A percentile compares a stretch with the other conserved stretches of the same genome.
Evolutionary conservation across 805 yeast species (phyloP).

Genomic region (Starmerella khaoyaiensis): DNA sequence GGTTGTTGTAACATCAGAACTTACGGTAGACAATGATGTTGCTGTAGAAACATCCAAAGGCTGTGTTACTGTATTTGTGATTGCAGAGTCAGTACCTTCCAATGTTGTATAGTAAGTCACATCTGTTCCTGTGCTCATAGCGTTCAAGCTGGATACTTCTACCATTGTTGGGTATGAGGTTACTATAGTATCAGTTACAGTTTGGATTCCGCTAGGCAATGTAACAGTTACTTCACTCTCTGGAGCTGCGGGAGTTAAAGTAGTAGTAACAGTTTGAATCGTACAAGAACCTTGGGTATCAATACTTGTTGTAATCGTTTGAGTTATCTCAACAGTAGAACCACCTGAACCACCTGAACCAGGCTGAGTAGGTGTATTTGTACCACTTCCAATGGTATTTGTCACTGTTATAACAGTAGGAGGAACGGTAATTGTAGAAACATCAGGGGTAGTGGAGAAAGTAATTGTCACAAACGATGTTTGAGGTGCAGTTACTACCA

Average conservation of each 20-base stretch:
- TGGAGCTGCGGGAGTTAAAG: conserved; percentile 6
- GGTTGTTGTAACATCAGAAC: conserved; percentile 5
- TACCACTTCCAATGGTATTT: conserved; percentile 5
- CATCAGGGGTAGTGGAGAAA: background rate
- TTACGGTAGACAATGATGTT: background rate
- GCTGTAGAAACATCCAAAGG: background rate
- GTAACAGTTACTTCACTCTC: conserved; percentile 2
- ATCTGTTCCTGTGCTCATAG: conserved; percentile 2
- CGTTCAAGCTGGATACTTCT: conserved; percentile 2
- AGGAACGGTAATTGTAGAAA: conserved; percentile 4
- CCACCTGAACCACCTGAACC: background rate
- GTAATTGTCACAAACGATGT: conserved; percentile 1
- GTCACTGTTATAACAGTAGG: conserved; percentile 6
- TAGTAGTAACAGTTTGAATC: background rate
- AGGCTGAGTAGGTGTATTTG: no score
- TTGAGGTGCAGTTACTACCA: conserved; percentile 1
- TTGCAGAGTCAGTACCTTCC: background rate
- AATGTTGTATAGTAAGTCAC: background rate
- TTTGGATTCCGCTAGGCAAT: conserved; percentile 8
- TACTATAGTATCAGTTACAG: conserved; percentile 9
- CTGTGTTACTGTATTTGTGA: background rate
- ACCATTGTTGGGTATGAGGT: conserved; percentile 3
- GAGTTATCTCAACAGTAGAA: background rate
- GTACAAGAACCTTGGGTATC: background rate
- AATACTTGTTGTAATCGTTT: conserved; percentile 3